Evolutionary conservation across 2,329 filamentous ascomycete genomes (phyloP), one percentile per base, ranked within the genome.

Genomic region (Claviceps monticola): DNA sequence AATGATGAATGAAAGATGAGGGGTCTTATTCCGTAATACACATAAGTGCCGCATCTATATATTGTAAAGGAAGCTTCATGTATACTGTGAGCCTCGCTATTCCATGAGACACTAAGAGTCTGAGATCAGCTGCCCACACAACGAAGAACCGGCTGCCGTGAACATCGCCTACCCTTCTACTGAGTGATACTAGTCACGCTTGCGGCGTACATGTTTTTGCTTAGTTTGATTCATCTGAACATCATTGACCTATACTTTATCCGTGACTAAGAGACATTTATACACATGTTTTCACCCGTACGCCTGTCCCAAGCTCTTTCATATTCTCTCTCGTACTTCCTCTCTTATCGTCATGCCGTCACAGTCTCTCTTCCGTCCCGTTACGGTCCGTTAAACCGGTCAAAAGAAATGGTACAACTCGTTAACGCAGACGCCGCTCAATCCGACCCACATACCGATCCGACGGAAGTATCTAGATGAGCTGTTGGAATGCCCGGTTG

Each of bases 401-500:
- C 11, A 52, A 38, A 38, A 52, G 50, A 50, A 49, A 21, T 51
- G 43, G 39, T 51, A 54, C 51, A 44, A 17, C 26, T 37, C 46
- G 16, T 48, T 29, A 17, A 21, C 44, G 29, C 41, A 51, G 39
- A 41, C 13, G 51, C 39, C 17, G 19, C 43, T 41, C 16, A 4
- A 47, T n/a, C 13, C 8, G 14, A 38, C 29, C 16, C 29, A 34
- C 29, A 34, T 34, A 9, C 29, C 37, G 17, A 41, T 26, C 26
- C 17, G 19, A n/a, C 14, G 21, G n/a, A 8, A 48, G 42, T 5
- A 50, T 58, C 77, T 93, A 97, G 72, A 95, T 87, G 64, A 97
- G 79, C 76, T 98, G 90, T 76, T 93, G 80, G 82, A 98, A 98
- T 64, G 93, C 93, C 69, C 89, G 87, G 82, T 97, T 95, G 74